Conservation (phyloP, 2,329 filamentous ascomycete species). For the Alternaria sp. region DNA sequence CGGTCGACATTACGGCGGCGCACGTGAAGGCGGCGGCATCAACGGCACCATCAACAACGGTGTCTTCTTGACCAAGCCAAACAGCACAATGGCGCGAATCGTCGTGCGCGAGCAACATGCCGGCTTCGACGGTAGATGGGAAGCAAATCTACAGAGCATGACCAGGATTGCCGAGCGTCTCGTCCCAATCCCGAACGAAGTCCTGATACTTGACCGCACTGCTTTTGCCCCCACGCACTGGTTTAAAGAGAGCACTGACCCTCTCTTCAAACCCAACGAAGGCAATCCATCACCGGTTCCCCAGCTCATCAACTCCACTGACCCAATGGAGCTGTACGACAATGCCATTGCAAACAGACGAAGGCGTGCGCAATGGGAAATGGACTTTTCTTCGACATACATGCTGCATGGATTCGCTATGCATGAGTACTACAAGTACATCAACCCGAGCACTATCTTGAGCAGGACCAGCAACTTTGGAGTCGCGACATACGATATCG, state of each 20-base stretch:
- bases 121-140: slow-evolving; percentile 23
- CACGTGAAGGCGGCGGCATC: slow-evolving; percentile 32
- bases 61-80: slow-evolving; percentile 18
- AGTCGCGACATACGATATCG: neutral
- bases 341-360: neutral
- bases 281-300: neutral
- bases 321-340: neutral
- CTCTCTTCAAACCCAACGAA: neutral
- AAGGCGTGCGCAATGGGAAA: neutral
- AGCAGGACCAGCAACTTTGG: neutral
- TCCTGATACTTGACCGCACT: neutral
- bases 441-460: neutral
- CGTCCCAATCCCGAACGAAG: neutral
- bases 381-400: neutral
- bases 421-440: neutral
- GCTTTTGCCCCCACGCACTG: neutral
- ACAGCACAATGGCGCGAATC: slow-evolving; percentile 25
- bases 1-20: slow-evolving; percentile 4
- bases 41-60: slow-evolving; percentile 29
- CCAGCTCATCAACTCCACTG: neutral
- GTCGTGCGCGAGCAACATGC: slow-evolving; percentile 23
- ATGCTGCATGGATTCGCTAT: neutral
- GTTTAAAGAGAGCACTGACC: neutral
- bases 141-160: slow-evolving; percentile 18
- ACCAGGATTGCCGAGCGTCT: slow-evolving; percentile 9